Base-by-base conservation (phyloP, 75 land plant species). In the Isoetes taiwanensis region DNA sequence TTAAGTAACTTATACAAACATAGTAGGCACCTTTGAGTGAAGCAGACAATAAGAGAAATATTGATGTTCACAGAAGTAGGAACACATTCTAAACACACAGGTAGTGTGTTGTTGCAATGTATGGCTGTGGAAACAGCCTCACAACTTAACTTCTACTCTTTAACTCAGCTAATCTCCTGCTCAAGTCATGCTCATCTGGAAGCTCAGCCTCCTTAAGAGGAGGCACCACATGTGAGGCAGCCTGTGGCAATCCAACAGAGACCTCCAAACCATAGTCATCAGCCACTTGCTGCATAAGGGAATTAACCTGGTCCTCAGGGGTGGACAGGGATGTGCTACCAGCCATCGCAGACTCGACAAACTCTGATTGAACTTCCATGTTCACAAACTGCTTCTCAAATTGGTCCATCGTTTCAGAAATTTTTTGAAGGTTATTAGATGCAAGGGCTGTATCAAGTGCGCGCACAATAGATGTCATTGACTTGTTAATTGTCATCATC, bases 321-420 rank as follows among this genome's bases (percentile, higher is more conserved):
- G 91, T 86, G 17, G 91, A 86, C 9, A 86, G 64, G 16, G 81
- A 77, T 10, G 88, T 83, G 52, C 84, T 73, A 1, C 88, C 89
- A 14, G 84, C 88, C 91, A 86, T 86, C 25, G 91, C 65, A n/a
- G 65, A 66, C 73, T 86, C 91, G 62, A 83, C 76, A 48, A 86
- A 86, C 72, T 79, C 80, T 0, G 83, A 76, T 70, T 86, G 90
- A 9, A 85, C 85, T 71, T 85, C 90, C 85, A 81, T 81, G 53
- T 81, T 86, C 50, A 79, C 78, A 42, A 86, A 86, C 61, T 71
- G 76, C 74, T 69, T 59, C 78, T 86, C 91, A 40, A 86, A 86
- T 39, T 59, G 70, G 58, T 86, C 90, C 90, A 86, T 86, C 16
- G 80, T 86, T 69, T 76, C 80, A 6, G 79, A 78, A 63, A 74